phyloP scores from a whole-genome alignment of 768 basidiomycete genomes.

The Lactarius indigo region DNA sequence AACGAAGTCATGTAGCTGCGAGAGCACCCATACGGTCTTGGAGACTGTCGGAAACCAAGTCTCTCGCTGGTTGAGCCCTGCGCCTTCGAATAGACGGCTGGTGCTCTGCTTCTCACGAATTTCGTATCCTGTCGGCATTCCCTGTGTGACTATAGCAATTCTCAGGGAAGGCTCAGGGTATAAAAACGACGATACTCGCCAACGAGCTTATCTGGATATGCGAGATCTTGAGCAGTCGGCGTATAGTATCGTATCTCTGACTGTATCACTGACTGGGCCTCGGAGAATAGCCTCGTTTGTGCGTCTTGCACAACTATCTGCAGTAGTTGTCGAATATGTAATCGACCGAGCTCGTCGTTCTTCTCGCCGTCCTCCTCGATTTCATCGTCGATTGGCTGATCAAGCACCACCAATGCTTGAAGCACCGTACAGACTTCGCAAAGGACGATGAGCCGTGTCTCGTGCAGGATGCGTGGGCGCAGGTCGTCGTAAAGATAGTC shows the following conservation, averaged over 20 bases:
- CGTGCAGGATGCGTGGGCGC: constrained; percentile 92
- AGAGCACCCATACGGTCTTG: constrained; percentile 88
- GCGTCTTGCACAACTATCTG: constrained; percentile 94
- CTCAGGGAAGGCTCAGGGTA: neutral
- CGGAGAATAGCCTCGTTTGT: constrained; percentile 93
- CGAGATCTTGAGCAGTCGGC: constrained; percentile 74
- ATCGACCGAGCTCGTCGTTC: constrained; percentile 45
- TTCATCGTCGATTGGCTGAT: constrained; percentile 47
- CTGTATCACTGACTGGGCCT: constrained; percentile 89
- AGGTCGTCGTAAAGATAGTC: constrained; percentile 95
- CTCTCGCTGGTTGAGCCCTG: constrained; percentile 68
- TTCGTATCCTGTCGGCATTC: constrained; percentile 42
- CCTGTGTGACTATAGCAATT: constrained; percentile 40
- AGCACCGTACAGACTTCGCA: constrained; percentile 96
- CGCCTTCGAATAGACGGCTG: constrained; percentile 65
- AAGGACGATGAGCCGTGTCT: constrained; percentile 78
- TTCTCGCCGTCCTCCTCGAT: constrained; percentile 35
- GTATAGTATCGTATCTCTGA: constrained; percentile 82
- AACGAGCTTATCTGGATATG: constrained; percentile 80
- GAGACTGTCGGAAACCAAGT: constrained; percentile 91
- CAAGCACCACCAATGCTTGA: constrained; percentile 93
- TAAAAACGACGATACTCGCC: constrained; percentile 41
- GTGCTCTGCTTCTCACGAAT: constrained; percentile 66
- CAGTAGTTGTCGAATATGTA: constrained; percentile 79
- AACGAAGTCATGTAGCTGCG: constrained; percentile 86